Percentiles rank a stretch among this genome's conserved stretches.
phyloP scores from a whole-genome alignment of 2,329 filamentous ascomycete genomes.

The Dactylellina haptotyla region DNA sequence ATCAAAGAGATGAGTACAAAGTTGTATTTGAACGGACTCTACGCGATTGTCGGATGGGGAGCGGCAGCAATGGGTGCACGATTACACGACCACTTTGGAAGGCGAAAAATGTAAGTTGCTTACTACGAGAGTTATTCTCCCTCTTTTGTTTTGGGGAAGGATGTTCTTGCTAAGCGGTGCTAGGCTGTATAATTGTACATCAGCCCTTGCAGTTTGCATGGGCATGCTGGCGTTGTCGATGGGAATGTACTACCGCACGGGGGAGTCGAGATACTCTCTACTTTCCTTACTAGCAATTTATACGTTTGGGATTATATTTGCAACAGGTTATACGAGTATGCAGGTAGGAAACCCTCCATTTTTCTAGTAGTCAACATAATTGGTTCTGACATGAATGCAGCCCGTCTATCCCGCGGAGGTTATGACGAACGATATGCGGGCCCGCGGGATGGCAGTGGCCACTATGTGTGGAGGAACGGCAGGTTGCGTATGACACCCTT shows the following conservation, averaged over 20 bases:
- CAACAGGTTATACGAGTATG: conserved; percentile 60
- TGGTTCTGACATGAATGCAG: conserved; percentile 9
- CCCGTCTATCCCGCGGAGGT: conserved; percentile 61
- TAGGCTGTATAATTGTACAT: conserved; percentile 59
- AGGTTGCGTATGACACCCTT: conserved; percentile 59
- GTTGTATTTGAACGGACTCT: conserved; percentile 64
- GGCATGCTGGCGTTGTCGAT: conserved; percentile 62
- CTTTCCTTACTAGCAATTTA: conserved; percentile 63
- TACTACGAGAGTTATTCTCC: neutral
- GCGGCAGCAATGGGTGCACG: conserved; percentile 62
- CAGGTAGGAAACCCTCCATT: conserved; percentile 55
- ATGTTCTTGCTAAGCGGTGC: too few relatives aligned
- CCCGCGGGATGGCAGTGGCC: conserved; percentile 61
- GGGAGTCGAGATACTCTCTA: conserved; percentile 60
- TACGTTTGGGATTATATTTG: conserved; percentile 61
- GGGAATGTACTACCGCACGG: conserved; percentile 56
- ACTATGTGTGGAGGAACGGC: conserved; percentile 61
- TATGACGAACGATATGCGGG: conserved; percentile 61
- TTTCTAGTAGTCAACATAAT: neutral
- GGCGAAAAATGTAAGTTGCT: conserved; percentile 60
- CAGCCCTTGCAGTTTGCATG: conserved; percentile 60
- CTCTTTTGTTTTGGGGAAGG: too few relatives aligned
- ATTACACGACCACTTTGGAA: conserved; percentile 62
- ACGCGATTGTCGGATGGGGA: conserved; percentile 63
- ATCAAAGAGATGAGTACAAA: conserved; percentile 62